Conservation (phyloP, 257 asterid genomes). For the Voacanga thouarsii region DNA sequence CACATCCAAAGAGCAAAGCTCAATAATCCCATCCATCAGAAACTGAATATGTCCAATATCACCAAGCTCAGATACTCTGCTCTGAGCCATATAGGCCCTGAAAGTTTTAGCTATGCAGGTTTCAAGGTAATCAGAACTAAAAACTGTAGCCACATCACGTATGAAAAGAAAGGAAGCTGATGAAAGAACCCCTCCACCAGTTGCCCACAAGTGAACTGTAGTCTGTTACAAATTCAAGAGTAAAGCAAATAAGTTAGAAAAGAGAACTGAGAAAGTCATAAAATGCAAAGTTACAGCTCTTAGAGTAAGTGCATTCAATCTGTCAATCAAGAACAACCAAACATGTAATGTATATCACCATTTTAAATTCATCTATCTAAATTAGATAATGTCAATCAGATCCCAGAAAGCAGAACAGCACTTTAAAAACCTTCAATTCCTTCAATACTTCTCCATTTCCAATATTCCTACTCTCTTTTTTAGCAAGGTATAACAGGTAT, state of each 20-base stretch:
- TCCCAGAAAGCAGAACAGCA: not conserved
- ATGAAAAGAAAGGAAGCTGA: conserved; percentile 60
- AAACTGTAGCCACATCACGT: conserved; percentile 50
- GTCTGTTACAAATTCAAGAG: conserved; percentile 49
- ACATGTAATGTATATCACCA: not conserved
- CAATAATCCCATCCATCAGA: conserved; percentile 65
- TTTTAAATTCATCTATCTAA: not conserved
- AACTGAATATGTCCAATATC: conserved; percentile 59
- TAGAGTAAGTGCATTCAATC: not conserved
- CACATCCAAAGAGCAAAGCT: conserved; percentile 70
- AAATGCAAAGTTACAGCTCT: not conserved
- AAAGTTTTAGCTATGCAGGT: conserved; percentile 67
- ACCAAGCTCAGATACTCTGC: conserved; percentile 55
- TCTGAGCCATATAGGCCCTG: conserved; percentile 52
- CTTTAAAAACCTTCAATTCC: not conserved
- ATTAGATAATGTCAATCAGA: not conserved
- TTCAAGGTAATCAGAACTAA: conserved; percentile 47
- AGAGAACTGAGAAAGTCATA: not conserved
- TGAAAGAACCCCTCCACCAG: conserved; percentile 63
- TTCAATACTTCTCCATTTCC: not conserved
- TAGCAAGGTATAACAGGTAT: not conserved
- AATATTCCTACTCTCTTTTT: not conserved
- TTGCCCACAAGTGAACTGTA: conserved; percentile 84
- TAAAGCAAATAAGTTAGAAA: not conserved
- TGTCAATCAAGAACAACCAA: not conserved